Conservation (phyloP, 2,329 filamentous ascomycete species). For the Cadophora sp. region DNA sequence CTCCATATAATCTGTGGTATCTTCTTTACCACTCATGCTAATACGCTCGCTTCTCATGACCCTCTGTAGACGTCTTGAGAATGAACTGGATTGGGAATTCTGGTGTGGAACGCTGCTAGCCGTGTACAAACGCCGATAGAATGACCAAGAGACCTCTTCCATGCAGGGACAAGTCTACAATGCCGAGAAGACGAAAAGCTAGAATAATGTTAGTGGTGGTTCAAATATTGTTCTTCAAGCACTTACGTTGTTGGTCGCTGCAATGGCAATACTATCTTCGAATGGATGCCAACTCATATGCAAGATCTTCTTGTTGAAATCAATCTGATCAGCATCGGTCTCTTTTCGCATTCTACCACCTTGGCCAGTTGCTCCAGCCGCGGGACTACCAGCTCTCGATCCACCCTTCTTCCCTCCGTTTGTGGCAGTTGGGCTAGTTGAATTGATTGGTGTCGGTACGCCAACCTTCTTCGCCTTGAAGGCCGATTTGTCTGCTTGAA, state of each 20-base stretch:
- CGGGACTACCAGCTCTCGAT: constrained; percentile 88
- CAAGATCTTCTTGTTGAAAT: constrained; percentile 99
- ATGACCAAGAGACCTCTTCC: constrained; percentile 41
- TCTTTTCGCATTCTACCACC: constrained; percentile 98
- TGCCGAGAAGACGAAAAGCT: constrained; percentile 83
- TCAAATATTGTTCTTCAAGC: background rate
- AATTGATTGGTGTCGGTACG: constrained; percentile 95
- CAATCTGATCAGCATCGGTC: constrained; percentile 98
- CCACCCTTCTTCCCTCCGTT: constrained; percentile 85
- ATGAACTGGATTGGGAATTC: constrained; percentile 35
- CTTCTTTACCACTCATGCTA: constrained; percentile 36
- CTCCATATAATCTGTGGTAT: constrained; percentile 30
- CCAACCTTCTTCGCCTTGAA: constrained; percentile 99
- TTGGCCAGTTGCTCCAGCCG: constrained; percentile 73
- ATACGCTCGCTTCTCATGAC: constrained; percentile 39
- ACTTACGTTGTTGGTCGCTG: constrained; percentile 98
- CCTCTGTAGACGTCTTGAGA: constrained; percentile 31
- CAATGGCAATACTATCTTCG: constrained; percentile 99
- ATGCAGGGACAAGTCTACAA: constrained; percentile 56
- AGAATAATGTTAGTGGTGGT: constrained; percentile 26
- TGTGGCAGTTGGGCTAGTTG: constrained; percentile 72
- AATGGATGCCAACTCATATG: constrained; percentile 99
- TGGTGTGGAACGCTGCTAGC: constrained; percentile 34
- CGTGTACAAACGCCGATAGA: constrained; percentile 43
- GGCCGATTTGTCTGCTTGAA: constrained; percentile 97